These are phyloP conservation scores for Bromus sterilis DNA, from an alignment of 176 grass and related monocot genomes.

Conservation along the genomic window DNA sequence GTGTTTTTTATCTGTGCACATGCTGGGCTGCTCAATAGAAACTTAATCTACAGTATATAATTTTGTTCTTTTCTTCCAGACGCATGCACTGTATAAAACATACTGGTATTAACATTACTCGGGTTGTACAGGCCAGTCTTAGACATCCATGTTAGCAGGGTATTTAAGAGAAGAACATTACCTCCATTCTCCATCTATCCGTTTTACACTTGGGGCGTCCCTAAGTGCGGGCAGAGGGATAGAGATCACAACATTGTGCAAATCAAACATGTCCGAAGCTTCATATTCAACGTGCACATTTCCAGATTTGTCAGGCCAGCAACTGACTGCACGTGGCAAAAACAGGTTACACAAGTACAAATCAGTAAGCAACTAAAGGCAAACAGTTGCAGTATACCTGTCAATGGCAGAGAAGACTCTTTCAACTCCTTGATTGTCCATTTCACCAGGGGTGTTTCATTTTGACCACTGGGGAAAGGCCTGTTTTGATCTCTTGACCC, in stretches of 20 bases:
- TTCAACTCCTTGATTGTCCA: slow-evolving; percentile 80
- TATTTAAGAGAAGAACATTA: slow-evolving; percentile 44
- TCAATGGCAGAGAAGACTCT: slow-evolving; percentile 68
- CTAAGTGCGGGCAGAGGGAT: slow-evolving; percentile 76
- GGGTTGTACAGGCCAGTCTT: background rate
- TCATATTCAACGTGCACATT: slow-evolving; percentile 88
- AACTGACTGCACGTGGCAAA: slow-evolving; percentile 68
- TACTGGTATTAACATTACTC: background rate
- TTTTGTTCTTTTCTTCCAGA: background rate
- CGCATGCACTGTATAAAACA: background rate
- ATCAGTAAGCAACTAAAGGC: slow-evolving; percentile 3
- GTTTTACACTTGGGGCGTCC: slow-evolving; percentile 59
- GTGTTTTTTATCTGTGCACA: background rate
- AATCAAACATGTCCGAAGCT: slow-evolving; percentile 75
- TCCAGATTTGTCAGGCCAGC: slow-evolving; percentile 70
- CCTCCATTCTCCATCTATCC: slow-evolving; percentile 94
- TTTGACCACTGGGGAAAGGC: slow-evolving; percentile 81
- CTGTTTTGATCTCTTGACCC: slow-evolving; percentile 74
- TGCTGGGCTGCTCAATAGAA: background rate
- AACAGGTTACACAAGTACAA: slow-evolving; percentile 15
- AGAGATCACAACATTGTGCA: slow-evolving; percentile 78
- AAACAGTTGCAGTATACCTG: slow-evolving; percentile 43
- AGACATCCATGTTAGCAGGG: background rate
- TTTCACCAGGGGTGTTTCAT: slow-evolving; percentile 78
- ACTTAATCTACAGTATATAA: background rate